Base-by-base conservation (phyloP, 345 rosid genomes). In the Camelina laxa region DNA sequence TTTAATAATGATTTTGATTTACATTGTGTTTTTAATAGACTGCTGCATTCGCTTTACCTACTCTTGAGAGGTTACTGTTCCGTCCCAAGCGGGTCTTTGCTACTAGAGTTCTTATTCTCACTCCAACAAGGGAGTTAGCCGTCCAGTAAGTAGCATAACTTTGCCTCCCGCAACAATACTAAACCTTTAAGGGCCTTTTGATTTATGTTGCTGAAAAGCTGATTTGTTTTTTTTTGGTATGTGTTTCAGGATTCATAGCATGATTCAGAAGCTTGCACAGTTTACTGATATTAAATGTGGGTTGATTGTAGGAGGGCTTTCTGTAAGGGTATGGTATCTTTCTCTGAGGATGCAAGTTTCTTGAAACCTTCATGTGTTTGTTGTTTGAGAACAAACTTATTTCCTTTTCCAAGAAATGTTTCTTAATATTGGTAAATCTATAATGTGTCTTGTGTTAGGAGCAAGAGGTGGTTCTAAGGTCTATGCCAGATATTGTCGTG, bases 401-500 rank as follows among this genome's bases (percentile, higher is more conserved):
- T 39, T 58, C 48, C 49, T 41, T 41, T 31, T 31, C 35, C 14
- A 19, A 48, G 27, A 54, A 3, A 7, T 39, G 39, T 49, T 39
- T 54, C 16, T 69, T 42, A 3, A 42, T 10, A 45, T 8, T 67
- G 60, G 20, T 60, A 21, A 68, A 51, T 59, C 35, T 64, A 55
- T 75, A 48, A 68, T 48, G 66, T 59, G 44, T 56, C 51, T 65
- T 70, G 50, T 67, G 24, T 62, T 66, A 95, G 99, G 91, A 81
- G 61, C 99, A 95, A 90, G 96, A 87, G 81, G 80, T 89, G 63
- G 91, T 93, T 63, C 82, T 95, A 81, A 90, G 99, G 78, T 83
- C 95, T 16, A 85, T 87, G 90, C 97, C 99, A 49, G 99, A 95
- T 77, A 89, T 95, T 84, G 96, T 95, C 73, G 97, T 95, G 71